Base-by-base conservation (phyloP, 371 early-diverging fungal genomes). In the Rhizopus sp. region DNA sequence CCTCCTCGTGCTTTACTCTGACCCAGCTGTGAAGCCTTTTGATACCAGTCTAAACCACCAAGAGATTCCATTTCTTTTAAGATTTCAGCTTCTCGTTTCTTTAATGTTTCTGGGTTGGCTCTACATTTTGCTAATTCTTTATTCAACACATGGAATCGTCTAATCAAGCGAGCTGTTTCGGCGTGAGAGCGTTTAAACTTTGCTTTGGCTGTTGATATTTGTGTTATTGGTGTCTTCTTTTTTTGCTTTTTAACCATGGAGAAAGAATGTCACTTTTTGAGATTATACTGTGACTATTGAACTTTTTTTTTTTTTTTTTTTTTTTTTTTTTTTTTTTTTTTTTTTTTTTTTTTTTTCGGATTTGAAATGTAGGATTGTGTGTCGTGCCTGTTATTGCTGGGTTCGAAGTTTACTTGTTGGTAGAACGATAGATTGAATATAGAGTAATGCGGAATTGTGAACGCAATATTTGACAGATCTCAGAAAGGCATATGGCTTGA, bases 1-100 rank as follows among this genome's bases (percentile, higher is more conserved):
- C 89, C 87, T 32, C 96, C 96, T 44, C 90, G 83, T 34, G 72
- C 59, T 69, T 90, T 90, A 68, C 90, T 88, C 53, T 93, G 93
- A 7, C 94, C 96, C 40, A 88, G 62, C 2, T 92, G 82, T 2
- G 88, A 88, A 0, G 93, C 93, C 45, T 84, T 80, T 55, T 95
- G 96, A 59, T 95, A 95, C 73, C 88, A 89, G 59, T 94, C 88
- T 34, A 95, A 62, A 0, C 96, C 96, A 13, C 95, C 94, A 66
- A 95, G 76, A 8, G 74, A 78, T 32, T 91, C 87, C 84, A 95
- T 87, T 76, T 91, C 87, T 16, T 58, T 48, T 10, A 77, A 37
- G 32, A 89, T 83, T 33, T 56, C 68, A 16, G 68, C 42, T 51
- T 76, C 72, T 61, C 67, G 62, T 5, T 53, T 40, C 35, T 65